A percentile compares a stretch with the other conserved stretches of the same genome.
Evolutionary conservation across 257 asterid genomes (phyloP).

Genomic region (Scutellaria galericulata): DNA sequence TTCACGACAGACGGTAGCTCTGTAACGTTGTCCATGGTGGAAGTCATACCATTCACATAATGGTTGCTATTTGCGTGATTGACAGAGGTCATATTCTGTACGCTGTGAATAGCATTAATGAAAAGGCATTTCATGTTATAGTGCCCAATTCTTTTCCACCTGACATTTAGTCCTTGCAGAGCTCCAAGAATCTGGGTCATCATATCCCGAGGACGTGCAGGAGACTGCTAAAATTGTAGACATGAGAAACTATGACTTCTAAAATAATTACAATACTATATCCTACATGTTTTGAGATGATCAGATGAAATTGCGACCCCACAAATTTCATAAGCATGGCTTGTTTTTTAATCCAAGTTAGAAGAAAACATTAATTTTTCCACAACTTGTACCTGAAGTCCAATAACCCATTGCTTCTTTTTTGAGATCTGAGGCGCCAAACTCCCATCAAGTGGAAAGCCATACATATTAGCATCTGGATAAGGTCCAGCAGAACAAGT

Average conservation of each 20-base stretch:
- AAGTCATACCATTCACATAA: constrained; percentile 45
- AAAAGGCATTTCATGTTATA: constrained; percentile 88
- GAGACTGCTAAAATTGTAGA: constrained; percentile 59
- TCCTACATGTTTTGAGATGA: neutral
- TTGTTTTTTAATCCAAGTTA: neutral
- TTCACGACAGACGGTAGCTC: constrained; percentile 64
- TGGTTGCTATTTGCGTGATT: constrained; percentile 52
- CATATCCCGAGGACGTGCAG: constrained; percentile 81
- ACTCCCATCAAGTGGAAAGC: constrained; percentile 50
- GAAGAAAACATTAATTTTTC: neutral
- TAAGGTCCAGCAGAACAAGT: constrained; percentile 46
- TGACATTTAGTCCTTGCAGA: constrained; percentile 73
- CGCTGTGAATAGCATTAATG: constrained; percentile 41
- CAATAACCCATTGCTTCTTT: constrained; percentile 84
- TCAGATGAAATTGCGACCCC: neutral
- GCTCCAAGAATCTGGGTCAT: constrained; percentile 88
- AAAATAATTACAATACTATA: neutral
- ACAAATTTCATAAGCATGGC: neutral
- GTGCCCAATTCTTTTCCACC: constrained; percentile 93
- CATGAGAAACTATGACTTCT: constrained; percentile 13
- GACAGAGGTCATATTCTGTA: constrained; percentile 34
- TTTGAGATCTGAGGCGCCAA: constrained; percentile 45
- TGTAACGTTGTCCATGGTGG: constrained; percentile 35
- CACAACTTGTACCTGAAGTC: constrained; percentile 68
- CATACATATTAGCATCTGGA: constrained; percentile 45